Evolutionary conservation across 2,329 filamentous ascomycete species (phyloP).

Genomic region (Clonostachys solani): DNA sequence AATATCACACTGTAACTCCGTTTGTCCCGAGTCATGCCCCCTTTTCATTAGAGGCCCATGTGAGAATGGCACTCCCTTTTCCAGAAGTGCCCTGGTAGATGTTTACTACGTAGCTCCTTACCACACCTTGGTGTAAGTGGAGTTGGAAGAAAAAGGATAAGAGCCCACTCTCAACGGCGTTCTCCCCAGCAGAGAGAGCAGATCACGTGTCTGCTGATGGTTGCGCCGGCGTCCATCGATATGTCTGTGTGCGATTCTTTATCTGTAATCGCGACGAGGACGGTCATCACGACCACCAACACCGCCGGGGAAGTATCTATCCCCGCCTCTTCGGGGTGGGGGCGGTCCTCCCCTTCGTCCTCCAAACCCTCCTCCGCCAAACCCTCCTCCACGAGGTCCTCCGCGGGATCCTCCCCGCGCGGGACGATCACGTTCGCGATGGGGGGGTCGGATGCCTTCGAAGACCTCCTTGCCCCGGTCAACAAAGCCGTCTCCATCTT

Average conservation of each 20-base stretch:
- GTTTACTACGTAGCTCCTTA: no score
- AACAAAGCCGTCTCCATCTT: constrained; percentile 61
- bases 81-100: no score
- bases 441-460: constrained; percentile 57
- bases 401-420: constrained; percentile 26
- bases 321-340: constrained; percentile 17
- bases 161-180: no score
- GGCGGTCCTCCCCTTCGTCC: constrained; percentile 15
- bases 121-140: no score
- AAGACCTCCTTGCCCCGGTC: constrained; percentile 71
- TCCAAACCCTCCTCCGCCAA: constrained; percentile 16
- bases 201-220: no score
- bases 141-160: no score
- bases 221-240: no score
- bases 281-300: constrained; percentile 9
- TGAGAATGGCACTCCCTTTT: no score
- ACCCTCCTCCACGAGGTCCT: constrained; percentile 12
- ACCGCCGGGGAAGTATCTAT: constrained; percentile 23
- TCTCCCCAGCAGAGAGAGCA: no score
- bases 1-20: no score
- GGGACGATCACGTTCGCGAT: constrained; percentile 43
- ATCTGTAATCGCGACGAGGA: constrained; percentile 8
- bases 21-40: no score
- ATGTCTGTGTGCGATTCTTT: neutral
- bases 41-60: no score